Conservation (phyloP, 768 basidiomycete species). For the Termitomyces sp. region DNA sequence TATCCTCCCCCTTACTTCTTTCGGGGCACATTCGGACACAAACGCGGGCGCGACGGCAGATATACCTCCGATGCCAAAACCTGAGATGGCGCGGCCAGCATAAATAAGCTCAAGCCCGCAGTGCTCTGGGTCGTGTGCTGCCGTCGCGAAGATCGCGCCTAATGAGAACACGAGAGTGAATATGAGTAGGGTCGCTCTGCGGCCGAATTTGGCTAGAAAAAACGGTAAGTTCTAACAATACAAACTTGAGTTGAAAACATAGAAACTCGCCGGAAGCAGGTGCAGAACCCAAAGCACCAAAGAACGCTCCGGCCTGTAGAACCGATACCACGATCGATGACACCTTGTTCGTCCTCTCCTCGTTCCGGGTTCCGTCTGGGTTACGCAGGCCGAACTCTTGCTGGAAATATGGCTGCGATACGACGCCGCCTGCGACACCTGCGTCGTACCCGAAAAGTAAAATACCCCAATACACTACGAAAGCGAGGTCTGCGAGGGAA, state of each 20-base stretch:
- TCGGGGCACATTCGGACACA: slow-evolving; percentile 86
- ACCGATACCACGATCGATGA: slow-evolving; percentile 84
- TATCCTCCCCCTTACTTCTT: slow-evolving; percentile 80
- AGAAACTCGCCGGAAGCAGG: slow-evolving; percentile 53
- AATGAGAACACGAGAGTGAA: slow-evolving; percentile 65
- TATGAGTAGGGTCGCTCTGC: slow-evolving; percentile 56
- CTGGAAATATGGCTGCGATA: slow-evolving; percentile 47
- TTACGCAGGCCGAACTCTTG: slow-evolving; percentile 56
- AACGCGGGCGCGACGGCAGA: slow-evolving; percentile 80
- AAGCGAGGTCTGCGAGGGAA: slow-evolving; percentile 15
- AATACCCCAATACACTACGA: slow-evolving; percentile 22
- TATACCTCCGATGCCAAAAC: slow-evolving; percentile 80
- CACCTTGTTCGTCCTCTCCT: slow-evolving; percentile 39
- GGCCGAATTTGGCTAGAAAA: slow-evolving; percentile 56
- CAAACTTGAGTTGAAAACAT: background rate
- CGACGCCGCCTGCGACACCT: slow-evolving; percentile 18
- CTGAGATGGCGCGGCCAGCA: slow-evolving; percentile 76
- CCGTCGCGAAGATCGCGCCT: slow-evolving; percentile 77
- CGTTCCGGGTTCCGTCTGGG: slow-evolving; percentile 5
- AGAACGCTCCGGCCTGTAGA: slow-evolving; percentile 85
- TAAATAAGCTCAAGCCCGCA: slow-evolving; percentile 71
- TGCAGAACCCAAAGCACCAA: slow-evolving; percentile 74
- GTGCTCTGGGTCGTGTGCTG: slow-evolving; percentile 43
- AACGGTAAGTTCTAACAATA: background rate
- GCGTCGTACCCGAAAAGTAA: slow-evolving; percentile 22